These are phyloP conservation scores for Kwoniella pini DNA, from an alignment of 768 basidiomycete species.

Conservation along the genomic window DNA sequence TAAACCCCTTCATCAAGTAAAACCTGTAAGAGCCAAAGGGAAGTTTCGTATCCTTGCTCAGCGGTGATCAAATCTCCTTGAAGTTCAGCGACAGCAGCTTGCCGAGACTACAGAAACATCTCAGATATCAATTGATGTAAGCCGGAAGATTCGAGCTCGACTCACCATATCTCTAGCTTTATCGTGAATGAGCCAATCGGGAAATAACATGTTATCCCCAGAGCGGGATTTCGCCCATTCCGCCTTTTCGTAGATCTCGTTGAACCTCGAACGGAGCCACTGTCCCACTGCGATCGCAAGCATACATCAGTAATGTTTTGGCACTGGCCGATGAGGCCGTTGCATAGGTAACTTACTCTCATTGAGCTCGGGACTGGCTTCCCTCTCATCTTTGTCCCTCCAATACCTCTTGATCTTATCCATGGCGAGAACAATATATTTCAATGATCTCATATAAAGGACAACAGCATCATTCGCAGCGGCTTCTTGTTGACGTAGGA, in stretches of 20 bases:
- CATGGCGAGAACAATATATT: conserved; percentile 90
- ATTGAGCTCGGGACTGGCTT: conserved; percentile 57
- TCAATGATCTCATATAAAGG: conserved; percentile 61
- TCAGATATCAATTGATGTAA: neutral
- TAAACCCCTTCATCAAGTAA: conserved; percentile 72
- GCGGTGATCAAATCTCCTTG: conserved; percentile 79
- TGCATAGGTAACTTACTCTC: conserved; percentile 59
- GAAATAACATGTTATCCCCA: conserved; percentile 71
- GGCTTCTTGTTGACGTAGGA: conserved; percentile 38
- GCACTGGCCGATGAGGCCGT: too few species aligned
- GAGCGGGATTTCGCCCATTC: conserved; percentile 59
- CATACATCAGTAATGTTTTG: conserved; percentile 5
- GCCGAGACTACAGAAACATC: conserved; percentile 67
- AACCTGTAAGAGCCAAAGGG: conserved; percentile 88
- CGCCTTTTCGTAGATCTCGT: conserved; percentile 90
- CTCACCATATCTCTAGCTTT: conserved; percentile 80
- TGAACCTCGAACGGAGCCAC: conserved; percentile 93
- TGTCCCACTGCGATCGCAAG: conserved; percentile 54
- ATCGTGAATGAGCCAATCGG: conserved; percentile 91
- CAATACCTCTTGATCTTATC: conserved; percentile 69
- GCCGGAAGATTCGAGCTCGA: conserved; percentile 19
- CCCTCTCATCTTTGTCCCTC: conserved; percentile 35
- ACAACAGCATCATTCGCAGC: conserved; percentile 51
- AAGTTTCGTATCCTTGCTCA: conserved; percentile 92
- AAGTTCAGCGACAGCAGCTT: conserved; percentile 86